A percentile compares a stretch with the other conserved stretches of the same genome.
These are phyloP conservation scores for Pluteus cervinus DNA, from an alignment of 768 basidiomycete species.

Conservation along the genomic window DNA sequence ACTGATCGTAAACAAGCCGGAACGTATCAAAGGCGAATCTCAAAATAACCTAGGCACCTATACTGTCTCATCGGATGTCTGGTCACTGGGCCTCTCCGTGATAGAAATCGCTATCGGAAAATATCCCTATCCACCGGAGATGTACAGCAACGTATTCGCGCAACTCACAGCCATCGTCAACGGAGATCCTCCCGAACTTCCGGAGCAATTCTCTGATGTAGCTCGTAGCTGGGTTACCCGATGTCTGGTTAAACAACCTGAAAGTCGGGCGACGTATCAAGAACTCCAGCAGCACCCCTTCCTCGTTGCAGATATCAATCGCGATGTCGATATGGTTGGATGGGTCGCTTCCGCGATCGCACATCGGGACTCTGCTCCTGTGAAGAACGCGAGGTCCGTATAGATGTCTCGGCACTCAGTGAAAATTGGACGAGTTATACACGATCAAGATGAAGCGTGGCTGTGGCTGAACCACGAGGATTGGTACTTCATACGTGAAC, in stretches of 20 bases:
- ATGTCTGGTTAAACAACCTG: conserved; percentile 80
- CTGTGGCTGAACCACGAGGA: too few relatives aligned
- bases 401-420: too few relatives aligned
- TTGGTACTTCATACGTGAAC: too few relatives aligned
- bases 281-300: conserved; percentile 83
- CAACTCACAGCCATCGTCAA: conserved; percentile 95
- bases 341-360: conserved; percentile 68
- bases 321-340: conserved; percentile 75
- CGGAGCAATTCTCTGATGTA: conserved; percentile 56
- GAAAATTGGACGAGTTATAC: too few relatives aligned
- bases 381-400: too few relatives aligned
- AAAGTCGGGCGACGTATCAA: conserved; percentile 73
- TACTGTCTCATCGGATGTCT: conserved; percentile 95
- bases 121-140: conserved; percentile 97
- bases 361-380: too few relatives aligned
- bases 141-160: conserved; percentile 95
- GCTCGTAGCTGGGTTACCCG: conserved; percentile 79
- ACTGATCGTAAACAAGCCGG: conserved; percentile 50
- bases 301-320: conserved; percentile 50
- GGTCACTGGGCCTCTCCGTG: conserved; percentile 92
- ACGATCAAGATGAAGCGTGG: too few relatives aligned
- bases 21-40: conserved; percentile 94
- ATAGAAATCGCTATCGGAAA: conserved; percentile 87
- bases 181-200: conserved; percentile 85
- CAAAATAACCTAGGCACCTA: conserved; percentile 83